A percentile compares a stretch with the other conserved stretches of the same genome.
Evolutionary conservation across 2,329 filamentous ascomycete species (phyloP).

Genomic region (Trichocomaceae sp.): DNA sequence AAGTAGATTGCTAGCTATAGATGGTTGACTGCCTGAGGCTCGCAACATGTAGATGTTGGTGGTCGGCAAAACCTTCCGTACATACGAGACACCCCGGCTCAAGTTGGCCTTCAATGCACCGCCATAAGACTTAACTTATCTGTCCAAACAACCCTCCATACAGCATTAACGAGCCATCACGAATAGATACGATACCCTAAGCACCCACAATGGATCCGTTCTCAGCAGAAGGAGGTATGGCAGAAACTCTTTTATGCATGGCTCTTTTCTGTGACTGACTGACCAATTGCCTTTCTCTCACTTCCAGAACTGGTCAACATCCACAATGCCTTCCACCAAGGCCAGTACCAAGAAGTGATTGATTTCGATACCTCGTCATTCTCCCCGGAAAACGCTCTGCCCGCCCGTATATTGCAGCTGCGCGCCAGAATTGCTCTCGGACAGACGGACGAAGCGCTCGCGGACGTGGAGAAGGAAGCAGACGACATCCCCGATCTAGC

Average conservation of each 20-base stretch:
- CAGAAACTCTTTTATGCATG: slow-evolving; percentile 10
- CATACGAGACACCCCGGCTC: background rate
- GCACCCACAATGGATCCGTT: slow-evolving; percentile 52
- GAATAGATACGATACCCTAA: slow-evolving; percentile 1
- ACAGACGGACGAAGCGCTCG: slow-evolving; percentile 65
- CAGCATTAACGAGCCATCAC: background rate
- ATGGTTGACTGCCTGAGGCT: background rate
- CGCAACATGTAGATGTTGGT: background rate
- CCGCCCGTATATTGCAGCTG: slow-evolving; percentile 69
- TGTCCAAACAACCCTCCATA: background rate
- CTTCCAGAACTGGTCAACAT: slow-evolving; percentile 58
- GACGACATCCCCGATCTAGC: slow-evolving; percentile 64
- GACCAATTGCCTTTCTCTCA: slow-evolving; percentile 2
- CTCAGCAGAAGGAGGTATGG: slow-evolving; percentile 54
- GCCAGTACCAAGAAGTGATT: slow-evolving; percentile 79
- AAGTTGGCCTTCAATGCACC: background rate
- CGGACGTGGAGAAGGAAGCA: slow-evolving; percentile 56
- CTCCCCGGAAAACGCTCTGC: slow-evolving; percentile 68
- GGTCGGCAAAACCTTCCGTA: slow-evolving; percentile 6
- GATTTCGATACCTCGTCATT: slow-evolving; percentile 78
- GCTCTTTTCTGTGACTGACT: background rate
- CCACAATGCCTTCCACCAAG: slow-evolving; percentile 62
- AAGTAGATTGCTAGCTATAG: background rate
- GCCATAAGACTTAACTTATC: background rate
- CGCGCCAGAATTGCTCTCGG: slow-evolving; percentile 79